Evolutionary conservation across 176 grass and related monocot species (phyloP).

Genomic region (Elymus sibiricus): DNA sequence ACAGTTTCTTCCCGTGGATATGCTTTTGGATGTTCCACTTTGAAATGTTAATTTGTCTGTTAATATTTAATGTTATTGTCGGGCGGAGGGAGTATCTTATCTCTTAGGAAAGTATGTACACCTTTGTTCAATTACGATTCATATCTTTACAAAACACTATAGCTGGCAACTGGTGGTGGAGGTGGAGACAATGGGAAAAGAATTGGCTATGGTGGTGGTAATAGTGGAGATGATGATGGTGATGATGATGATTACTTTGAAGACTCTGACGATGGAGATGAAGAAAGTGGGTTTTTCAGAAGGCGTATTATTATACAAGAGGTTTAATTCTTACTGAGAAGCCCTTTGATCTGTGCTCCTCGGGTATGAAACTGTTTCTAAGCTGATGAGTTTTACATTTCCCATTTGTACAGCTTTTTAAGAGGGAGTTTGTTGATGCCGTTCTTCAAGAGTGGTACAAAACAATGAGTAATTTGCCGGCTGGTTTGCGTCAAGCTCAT

Average conservation of each 20-base stretch:
- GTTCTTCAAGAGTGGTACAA: constrained; percentile 81
- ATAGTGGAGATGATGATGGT: constrained; percentile 67
- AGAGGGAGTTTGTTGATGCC: constrained; percentile 75
- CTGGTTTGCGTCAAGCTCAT: constrained; percentile 73
- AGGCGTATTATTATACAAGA: constrained; percentile 56
- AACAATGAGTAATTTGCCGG: constrained; percentile 57
- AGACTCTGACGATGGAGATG: constrained; percentile 69
- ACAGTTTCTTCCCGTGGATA: neutral
- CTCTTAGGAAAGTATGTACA: constrained; percentile 7
- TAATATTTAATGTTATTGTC: neutral
- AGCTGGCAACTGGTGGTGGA: constrained; percentile 64
- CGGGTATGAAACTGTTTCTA: neutral
- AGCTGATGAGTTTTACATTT: constrained; percentile 2
- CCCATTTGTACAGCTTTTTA: constrained; percentile 48
- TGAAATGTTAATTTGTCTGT: neutral
- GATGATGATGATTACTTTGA: constrained; percentile 79
- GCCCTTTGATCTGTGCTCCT: neutral
- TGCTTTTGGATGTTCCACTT: neutral
- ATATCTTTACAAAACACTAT: constrained; percentile 14
- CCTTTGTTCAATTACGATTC: neutral
- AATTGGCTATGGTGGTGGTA: constrained; percentile 63
- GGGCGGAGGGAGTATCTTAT: neutral
- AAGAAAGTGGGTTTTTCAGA: constrained; percentile 62
- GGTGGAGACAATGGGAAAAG: constrained; percentile 70
- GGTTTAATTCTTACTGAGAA: constrained; percentile 26